Conservation (phyloP, 2,329 filamentous ascomycete genomes). For the Chaetomiaceae sp. region DNA sequence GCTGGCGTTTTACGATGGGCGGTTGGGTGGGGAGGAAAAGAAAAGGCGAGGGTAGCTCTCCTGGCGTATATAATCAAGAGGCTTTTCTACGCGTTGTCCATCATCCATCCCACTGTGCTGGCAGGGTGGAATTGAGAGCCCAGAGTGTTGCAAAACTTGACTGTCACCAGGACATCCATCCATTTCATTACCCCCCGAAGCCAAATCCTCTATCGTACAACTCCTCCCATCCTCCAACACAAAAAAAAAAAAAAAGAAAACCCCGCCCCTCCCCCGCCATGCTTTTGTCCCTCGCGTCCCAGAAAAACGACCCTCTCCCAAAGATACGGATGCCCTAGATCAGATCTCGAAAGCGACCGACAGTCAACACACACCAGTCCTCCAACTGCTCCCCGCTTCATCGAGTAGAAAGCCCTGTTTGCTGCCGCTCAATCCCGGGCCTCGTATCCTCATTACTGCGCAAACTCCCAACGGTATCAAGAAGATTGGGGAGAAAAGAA, state of each 20-base stretch:
- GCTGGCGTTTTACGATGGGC: conserved; percentile 3
- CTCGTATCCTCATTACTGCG: not conserved
- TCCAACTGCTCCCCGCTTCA: not conserved
- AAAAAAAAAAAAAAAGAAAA: not conserved
- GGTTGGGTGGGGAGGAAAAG: not conserved
- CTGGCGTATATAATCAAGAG: not conserved
- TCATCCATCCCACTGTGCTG: no score
- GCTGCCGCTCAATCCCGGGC: not conserved
- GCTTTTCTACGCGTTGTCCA: not conserved
- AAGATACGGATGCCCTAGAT: not conserved
- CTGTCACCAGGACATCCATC: conserved; percentile 12
- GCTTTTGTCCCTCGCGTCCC: conserved; percentile 1
- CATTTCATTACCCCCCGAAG: conserved; percentile 2
- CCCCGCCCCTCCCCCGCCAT: not conserved
- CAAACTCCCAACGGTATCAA: not conserved
- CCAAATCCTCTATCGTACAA: conserved; percentile 12
- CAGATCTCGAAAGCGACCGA: not conserved
- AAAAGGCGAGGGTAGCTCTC: conserved; percentile 6
- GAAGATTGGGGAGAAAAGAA: not conserved
- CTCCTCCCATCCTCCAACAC: not conserved
- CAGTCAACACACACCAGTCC: not conserved
- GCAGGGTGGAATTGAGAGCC: no score
- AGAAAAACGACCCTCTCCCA: not conserved
- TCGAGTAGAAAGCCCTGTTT: not conserved
- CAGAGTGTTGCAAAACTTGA: not conserved